Base-by-base conservation (phyloP, 768 basidiomycete genomes). In the Russula vinacea region DNA sequence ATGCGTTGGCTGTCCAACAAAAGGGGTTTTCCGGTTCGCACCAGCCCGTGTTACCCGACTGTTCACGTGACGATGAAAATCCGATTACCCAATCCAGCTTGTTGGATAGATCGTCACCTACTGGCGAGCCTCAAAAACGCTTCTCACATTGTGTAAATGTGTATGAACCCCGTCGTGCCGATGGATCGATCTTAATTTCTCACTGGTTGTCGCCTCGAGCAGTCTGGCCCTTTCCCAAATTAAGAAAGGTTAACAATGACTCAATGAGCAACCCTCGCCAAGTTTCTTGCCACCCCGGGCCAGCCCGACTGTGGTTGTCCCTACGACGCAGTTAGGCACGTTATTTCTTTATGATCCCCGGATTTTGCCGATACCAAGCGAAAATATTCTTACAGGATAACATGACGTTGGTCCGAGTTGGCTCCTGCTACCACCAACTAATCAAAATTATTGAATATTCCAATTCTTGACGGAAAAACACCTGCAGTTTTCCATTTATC, bases 181-280 rank as follows among this genome's bases (percentile, higher is more conserved):
- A 22, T 17, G 42, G 40, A 42, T n/a, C n/a, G 44, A 22, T 13
- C 10, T 0, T 5, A 47, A 47, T 22, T 47, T 22, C n/a, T n/a
- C n/a, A 47, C 45, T 13, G 11, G 10, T 9, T 4, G 45, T 22
- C 11, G 62, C 62, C 51, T 45, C 51, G 42, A 58, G 56, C 50
- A 56, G 7, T 45, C 9, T 32, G 24, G 8, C 9, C 24, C 14
- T 52, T 59, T 47, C 17, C 35, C 44, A 57, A 9, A 47, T 47
- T 33, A 24, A 26, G 35, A 44, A 44, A 29, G 29, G 29, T 29
- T n/a, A n/a, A n/a, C n/a, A n/a, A n/a, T n/a, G n/a, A n/a, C n/a
- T n/a, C n/a, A n/a, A n/a, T n/a, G n/a, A n/a, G n/a, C n/a, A n/a
- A n/a, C n/a, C n/a, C n/a, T n/a, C n/a, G n/a, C n/a, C n/a, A n/a